Base-by-base conservation (phyloP, 106 monocot species). In the Platanthera zijinensis region DNA sequence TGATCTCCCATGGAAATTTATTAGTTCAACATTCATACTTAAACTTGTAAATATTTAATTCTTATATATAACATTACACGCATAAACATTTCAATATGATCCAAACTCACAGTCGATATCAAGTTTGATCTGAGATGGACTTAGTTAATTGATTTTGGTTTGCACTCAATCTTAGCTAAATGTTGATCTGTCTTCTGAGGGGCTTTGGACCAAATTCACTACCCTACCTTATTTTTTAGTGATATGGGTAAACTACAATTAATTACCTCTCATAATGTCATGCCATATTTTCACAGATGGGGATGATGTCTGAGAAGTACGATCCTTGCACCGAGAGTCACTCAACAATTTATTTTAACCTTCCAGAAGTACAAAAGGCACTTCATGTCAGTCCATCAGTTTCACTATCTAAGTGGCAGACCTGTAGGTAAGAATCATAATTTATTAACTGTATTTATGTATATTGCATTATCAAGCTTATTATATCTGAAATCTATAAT, bases 301-400 rank as follows among this genome's bases (percentile, higher is more conserved):
- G 80, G 15, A 71, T 74, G 77, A 64, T 94, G 15, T 88, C 89
- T 14, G 99, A 85, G 53, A 86, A 88, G 69, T 99, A 94, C 80
- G 99, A 94, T 69, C 99, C 99, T 21, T 99, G 99, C 82, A 94
- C 99, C 10, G 99, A 94, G 80, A 81, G 87, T 73, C 92, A 99
- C 76, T 88, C 99, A 12, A 92, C 85, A 50, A 79, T 94, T 70
- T 99, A 99, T 74, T 99, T 99, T 56, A 99, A 99, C 80, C 79
- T 99, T 73, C 89, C 88, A 13, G 92, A 87, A 77, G 99, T 99
- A 79, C 89, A 99, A 73, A 92, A 90, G 54, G 90, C 92, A 76
- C 83, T 99, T 71, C 99, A 99, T 85, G 92, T 94, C 48, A 82
- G 79, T 72, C 84, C 91, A 73, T 78, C 78, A 48, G 47, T 90